These are phyloP conservation scores for Aspergillus avenaceus DNA, from an alignment of 495 filamentous ascomycete species.

Conservation along the genomic window DNA sequence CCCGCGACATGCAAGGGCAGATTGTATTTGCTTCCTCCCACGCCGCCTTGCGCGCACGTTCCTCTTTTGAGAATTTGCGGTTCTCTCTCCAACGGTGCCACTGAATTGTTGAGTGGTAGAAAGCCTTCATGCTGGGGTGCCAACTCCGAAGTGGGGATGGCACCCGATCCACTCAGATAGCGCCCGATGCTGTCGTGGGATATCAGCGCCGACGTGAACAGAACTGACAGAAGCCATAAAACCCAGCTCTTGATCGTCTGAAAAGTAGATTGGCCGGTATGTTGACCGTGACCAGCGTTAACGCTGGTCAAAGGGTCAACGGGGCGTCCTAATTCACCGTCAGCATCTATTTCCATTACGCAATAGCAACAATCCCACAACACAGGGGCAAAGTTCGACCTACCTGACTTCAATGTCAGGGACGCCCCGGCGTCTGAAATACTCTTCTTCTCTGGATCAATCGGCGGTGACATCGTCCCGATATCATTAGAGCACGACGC, in stretches of 20 bases:
- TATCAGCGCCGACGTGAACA: slow-evolving; percentile 21
- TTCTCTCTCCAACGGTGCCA: background rate
- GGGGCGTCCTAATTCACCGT: slow-evolving; percentile 19
- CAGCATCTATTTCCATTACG: background rate
- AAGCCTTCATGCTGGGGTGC: background rate
- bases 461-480: slow-evolving; percentile 4
- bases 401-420: slow-evolving; percentile 32
- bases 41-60: slow-evolving; percentile 24
- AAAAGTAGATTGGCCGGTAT: slow-evolving; percentile 6
- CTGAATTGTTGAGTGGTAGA: background rate
- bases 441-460: slow-evolving; percentile 7
- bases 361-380: background rate
- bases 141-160: background rate
- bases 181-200: slow-evolving; percentile 13
- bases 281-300: slow-evolving; percentile 1
- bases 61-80: slow-evolving; percentile 14
- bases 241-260: slow-evolving; percentile 21
- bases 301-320: slow-evolving; percentile 8
- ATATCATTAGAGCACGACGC: slow-evolving; percentile 8
- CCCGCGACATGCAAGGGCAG: slow-evolving; percentile 62
- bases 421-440: slow-evolving; percentile 15
- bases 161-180: slow-evolving; percentile 3
- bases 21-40: slow-evolving; percentile 41
- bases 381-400: background rate
- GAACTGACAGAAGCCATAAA: slow-evolving; percentile 26